Conservation (phyloP, 2,329 filamentous ascomycete species). For the Phoma sp. region DNA sequence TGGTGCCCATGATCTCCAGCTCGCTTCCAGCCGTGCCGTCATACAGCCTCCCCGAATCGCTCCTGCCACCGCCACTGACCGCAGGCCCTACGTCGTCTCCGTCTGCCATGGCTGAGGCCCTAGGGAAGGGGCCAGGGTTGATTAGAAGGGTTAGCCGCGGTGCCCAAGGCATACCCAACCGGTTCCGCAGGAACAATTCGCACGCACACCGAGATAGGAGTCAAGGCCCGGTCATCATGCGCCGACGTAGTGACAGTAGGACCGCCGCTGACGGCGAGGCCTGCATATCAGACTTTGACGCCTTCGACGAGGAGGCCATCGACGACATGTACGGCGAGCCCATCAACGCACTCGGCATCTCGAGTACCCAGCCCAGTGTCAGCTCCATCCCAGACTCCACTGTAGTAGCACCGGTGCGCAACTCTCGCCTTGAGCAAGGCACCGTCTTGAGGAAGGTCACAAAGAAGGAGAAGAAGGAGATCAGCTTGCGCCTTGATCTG, state of each 20-base stretch:
- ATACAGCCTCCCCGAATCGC: slow-evolving; percentile 76
- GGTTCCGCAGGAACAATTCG: slow-evolving; percentile 78
- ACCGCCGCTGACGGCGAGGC: slow-evolving; percentile 61
- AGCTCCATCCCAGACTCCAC: slow-evolving; percentile 50
- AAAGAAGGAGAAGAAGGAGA: slow-evolving; percentile 76
- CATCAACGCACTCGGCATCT: slow-evolving; percentile 52
- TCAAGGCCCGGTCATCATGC: slow-evolving; percentile 85
- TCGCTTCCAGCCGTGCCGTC: slow-evolving; percentile 52
- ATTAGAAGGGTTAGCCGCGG: slow-evolving; percentile 86
- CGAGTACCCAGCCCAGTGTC: slow-evolving; percentile 34
- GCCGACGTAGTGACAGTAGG: slow-evolving; percentile 88
- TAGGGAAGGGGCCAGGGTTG: slow-evolving; percentile 67
- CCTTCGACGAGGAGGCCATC: slow-evolving; percentile 57
- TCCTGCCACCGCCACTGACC: slow-evolving; percentile 62
- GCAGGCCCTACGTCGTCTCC: slow-evolving; percentile 48
- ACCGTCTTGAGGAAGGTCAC: slow-evolving; percentile 82
- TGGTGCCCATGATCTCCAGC: slow-evolving; percentile 62
- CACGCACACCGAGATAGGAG: slow-evolving; percentile 80
- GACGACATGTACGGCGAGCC: slow-evolving; percentile 52
- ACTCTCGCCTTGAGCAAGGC: slow-evolving; percentile 77
- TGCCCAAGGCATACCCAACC: slow-evolving; percentile 71
- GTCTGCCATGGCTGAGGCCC: slow-evolving; percentile 68
- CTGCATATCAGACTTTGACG: slow-evolving; percentile 58
- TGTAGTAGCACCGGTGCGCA: slow-evolving; percentile 72
- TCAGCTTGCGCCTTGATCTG: slow-evolving; percentile 79